phyloP scores from a whole-genome alignment of 495 filamentous ascomycete species.

The Hypoxylon cercidicola region DNA sequence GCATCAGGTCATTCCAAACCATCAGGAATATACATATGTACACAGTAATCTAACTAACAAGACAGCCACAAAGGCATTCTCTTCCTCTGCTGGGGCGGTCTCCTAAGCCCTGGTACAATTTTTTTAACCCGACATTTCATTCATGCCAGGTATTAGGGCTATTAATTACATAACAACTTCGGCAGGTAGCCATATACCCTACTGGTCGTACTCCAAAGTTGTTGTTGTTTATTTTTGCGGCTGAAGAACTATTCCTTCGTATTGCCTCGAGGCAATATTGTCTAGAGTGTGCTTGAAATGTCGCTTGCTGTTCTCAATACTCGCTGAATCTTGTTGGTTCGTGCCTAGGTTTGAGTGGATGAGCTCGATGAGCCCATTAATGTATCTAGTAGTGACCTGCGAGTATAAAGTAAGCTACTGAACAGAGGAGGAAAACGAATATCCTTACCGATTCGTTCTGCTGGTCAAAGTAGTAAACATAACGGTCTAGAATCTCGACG shows the following conservation, averaged over 20 bases:
- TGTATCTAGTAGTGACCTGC: conserved; percentile 94
- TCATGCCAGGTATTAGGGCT: background rate
- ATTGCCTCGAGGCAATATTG: conserved; percentile 89
- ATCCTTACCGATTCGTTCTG: conserved; percentile 90
- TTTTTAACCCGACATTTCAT: conserved; percentile 13
- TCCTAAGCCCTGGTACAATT: conserved; percentile 25
- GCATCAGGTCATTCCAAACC: conserved; percentile 31
- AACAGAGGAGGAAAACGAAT: background rate
- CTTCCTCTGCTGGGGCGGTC: background rate
- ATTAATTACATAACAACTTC: no score
- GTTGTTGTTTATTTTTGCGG: conserved; percentile 64
- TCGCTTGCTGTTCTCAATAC: conserved; percentile 83
- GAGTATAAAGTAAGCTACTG: background rate
- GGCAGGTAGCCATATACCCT: background rate
- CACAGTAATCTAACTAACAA: conserved; percentile 31
- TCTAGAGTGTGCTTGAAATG: conserved; percentile 96
- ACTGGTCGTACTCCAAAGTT: background rate
- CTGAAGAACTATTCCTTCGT: conserved; percentile 86
- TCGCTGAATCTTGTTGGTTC: conserved; percentile 81
- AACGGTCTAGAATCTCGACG: conserved; percentile 96
- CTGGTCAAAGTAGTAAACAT: conserved; percentile 99
- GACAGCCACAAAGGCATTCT: background rate
- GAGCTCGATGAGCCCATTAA: conserved; percentile 97
- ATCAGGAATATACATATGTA: conserved; percentile 49
- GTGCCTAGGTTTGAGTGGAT: conserved; percentile 91